Evolutionary conservation across 257 asterid genomes (phyloP), one percentile per base, ranked within the genome.

Genomic region (Solanum corneliomulleri): DNA sequence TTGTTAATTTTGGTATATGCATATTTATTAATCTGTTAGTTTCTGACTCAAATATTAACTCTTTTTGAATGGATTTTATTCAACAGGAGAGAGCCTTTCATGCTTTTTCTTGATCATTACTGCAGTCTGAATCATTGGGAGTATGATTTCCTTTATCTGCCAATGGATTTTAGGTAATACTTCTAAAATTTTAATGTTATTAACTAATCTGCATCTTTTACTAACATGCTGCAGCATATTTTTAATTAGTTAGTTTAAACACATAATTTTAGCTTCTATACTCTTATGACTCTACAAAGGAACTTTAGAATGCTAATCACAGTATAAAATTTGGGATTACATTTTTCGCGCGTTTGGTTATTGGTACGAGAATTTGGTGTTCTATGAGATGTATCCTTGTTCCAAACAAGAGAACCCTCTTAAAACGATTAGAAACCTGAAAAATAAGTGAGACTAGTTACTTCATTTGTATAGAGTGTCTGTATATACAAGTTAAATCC

Each of bases 61-160:
- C 9, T 5, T 75, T 56, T 3, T 4, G 25, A 68, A n/a, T 52
- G 56, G 85, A 35, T 25, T 31, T 85, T 33, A 2, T n/a, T 81
- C n/a, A 3, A 8, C 90, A 94, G 98, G 93, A 89, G 94, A 64
- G 87, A 72, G 16, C 87, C 70, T 3, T 89, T 94, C 90, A 86
- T 94, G 11, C 68, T 66, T 13, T 93, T 92, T 77, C 37, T 94
- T 9, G 98, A 94, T 58, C 41, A 27, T 0, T 60, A n/a, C 29
- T 93, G 93, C 90, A 27, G 11, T 21, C 23, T 6, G 1, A 49
- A 91, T 87, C 45, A 86, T 7, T 58, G 93, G 58, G 94, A 85
- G 82, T 94, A 92, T 68, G 98, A 94, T 86, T 92, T 94, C 41
- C 31, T 94, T 9, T 94, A 94, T 66, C 87, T 94, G 0, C 98